These are phyloP conservation scores for Cladosporium halotolerans DNA, from an alignment of 2,329 filamentous ascomycete genomes.

Conservation along the genomic window DNA sequence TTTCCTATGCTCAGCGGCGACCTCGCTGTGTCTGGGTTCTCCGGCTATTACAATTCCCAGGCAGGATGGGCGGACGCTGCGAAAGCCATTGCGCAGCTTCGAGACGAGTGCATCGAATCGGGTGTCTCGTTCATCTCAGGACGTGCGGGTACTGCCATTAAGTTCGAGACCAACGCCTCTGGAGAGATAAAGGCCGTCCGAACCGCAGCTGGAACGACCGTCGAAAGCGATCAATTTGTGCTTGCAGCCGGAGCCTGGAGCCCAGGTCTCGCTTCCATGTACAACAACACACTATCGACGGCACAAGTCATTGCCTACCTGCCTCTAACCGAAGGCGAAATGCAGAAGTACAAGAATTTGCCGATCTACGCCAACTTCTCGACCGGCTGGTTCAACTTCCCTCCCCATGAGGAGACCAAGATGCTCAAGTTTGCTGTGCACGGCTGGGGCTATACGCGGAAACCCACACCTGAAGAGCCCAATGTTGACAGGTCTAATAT, in stretches of 20 bases:
- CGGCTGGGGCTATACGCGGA: conserved; percentile 39
- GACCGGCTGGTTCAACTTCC: conserved; percentile 64
- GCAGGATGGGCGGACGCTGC: conserved; percentile 21
- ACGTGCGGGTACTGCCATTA: conserved; percentile 1
- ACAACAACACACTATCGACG: conserved; percentile 49
- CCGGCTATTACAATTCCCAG: conserved; percentile 15
- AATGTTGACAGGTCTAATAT: conserved; percentile 3
- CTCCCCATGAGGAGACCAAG: conserved; percentile 43
- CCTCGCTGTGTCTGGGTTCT: background rate
- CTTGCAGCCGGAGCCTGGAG: conserved; percentile 25
- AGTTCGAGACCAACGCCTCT: background rate
- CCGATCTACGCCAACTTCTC: conserved; percentile 66
- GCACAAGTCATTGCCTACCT: conserved; percentile 74
- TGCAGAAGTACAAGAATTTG: conserved; percentile 53
- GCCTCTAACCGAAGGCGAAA: conserved; percentile 61
- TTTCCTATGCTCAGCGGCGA: background rate
- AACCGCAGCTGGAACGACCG: background rate
- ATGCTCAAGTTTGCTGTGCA: conserved; percentile 43
- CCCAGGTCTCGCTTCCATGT: conserved; percentile 17
- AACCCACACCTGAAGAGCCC: conserved; percentile 31
- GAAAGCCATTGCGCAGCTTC: conserved; percentile 14
- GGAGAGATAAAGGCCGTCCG: background rate
- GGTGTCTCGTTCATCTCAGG: conserved; percentile 5
- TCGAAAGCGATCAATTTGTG: conserved; percentile 18
- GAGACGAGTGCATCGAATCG: conserved; percentile 3